Base-by-base conservation (phyloP, 2,329 filamentous ascomycete genomes). In the Graphilbum fragrans region DNA sequence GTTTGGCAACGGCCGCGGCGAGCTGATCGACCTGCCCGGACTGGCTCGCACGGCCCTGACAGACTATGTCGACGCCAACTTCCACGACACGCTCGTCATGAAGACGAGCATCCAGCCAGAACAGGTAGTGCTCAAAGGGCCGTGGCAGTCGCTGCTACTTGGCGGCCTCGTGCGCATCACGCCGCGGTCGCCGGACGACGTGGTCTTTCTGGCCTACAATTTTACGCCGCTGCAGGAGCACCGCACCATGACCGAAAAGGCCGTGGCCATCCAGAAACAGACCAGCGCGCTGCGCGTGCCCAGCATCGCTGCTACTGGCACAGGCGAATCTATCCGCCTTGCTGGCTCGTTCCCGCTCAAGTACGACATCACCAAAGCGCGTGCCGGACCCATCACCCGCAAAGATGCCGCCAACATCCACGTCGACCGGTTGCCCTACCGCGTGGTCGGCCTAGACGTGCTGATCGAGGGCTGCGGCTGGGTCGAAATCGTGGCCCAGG, bases 401-500 rank as follows among this genome's bases (percentile, higher is more conserved):
- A 74, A 69, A 44, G 67, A 73, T 38, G 82, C 75, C 2, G 71
- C 71, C 35, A 77, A 71, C 32, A 65, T 80, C 36, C 77, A 74
- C 42, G 70, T 82, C 1, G 77, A 85, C 2, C 64, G 69, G 16
- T 65, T 96, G 5, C 86, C 87, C 0, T 98, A 88, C 59, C 73
- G 75, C 14, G 77, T 96, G 2, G 70, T 92, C 45, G 77, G 82
- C 9, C 73, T 81, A 1, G 93, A 98, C 55, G 77, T 98, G 20
- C 65, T 98, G 14, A 78, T 98, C 38, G 90, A 96, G 58, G 87
- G 92, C 2, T 81, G 87, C 21, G 92, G 92, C 8, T 98, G 93
- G 84, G 72, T 98, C 3, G 92, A 98, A 60, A 60, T 98, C 33
- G 80, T 79, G 1, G 80, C 80, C 3, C 90, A 98, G 61, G 76